These are phyloP conservation scores for Pseudognaphalium luteoalbum DNA, from an alignment of 129 eudicot species.

Conservation along the genomic window DNA sequence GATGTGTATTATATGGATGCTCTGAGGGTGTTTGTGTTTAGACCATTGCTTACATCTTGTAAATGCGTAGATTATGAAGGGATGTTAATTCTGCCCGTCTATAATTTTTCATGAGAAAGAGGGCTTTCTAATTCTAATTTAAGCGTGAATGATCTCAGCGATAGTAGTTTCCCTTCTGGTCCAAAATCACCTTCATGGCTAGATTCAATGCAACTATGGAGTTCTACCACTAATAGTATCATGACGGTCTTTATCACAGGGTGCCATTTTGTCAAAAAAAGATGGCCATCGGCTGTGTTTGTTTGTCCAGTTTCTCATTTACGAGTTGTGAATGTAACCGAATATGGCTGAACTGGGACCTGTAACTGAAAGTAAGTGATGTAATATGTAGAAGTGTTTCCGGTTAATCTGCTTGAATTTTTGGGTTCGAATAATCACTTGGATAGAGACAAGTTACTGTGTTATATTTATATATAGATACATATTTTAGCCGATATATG, in stretches of 20 bases:
- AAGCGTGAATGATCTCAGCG: constrained; percentile 5
- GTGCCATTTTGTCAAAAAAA: not conserved
- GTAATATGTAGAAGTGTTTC: not conserved
- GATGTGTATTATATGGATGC: not conserved
- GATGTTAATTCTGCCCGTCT: not conserved
- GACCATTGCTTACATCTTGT: constrained; percentile 28
- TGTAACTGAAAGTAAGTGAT: not conserved
- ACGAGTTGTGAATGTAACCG: not conserved
- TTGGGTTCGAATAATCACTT: not conserved
- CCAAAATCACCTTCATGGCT: not conserved
- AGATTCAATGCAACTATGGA: constrained; percentile 22
- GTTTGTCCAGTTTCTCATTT: constrained; percentile 1
- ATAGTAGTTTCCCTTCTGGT: constrained; percentile 12
- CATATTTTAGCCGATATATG: too few relatives aligned
- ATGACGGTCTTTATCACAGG: not conserved
- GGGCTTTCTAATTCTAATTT: constrained; percentile 12
- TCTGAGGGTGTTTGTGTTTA: constrained; percentile 24
- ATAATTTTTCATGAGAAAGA: constrained; percentile 20
- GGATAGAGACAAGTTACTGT: constrained; percentile 5
- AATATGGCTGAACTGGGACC: not conserved
- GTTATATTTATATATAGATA: not conserved
- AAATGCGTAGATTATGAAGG: constrained; percentile 24
- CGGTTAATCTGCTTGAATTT: not conserved
- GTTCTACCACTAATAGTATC: constrained; percentile 10
- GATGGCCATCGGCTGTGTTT: not conserved